Percentiles rank a stretch among this genome's conserved stretches.
Evolutionary conservation across 2,329 filamentous ascomycete species (phyloP).

Genomic region (Sphaerulina musiva): DNA sequence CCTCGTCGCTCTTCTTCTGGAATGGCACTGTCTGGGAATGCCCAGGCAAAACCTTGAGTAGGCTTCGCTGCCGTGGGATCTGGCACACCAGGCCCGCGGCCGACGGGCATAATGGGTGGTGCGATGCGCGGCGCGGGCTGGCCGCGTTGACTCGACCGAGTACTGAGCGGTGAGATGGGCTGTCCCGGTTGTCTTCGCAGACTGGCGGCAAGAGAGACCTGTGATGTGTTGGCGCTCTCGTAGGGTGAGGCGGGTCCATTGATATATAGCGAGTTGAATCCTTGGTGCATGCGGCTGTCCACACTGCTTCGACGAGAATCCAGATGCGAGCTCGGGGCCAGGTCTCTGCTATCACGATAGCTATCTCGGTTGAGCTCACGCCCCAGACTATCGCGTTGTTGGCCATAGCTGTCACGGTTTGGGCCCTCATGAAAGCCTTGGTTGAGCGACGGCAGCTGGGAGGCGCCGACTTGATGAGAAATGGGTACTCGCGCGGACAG

Average conservation of each 20-base stretch:
- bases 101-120: slow-evolving; percentile 64
- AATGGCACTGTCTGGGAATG: slow-evolving; percentile 69
- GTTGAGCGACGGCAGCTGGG: slow-evolving; percentile 51
- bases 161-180: slow-evolving; percentile 42
- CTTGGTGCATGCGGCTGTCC: slow-evolving; percentile 69
- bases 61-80: slow-evolving; percentile 62
- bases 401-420: slow-evolving; percentile 40
- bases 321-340: slow-evolving; percentile 37
- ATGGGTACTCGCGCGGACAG: slow-evolving; percentile 36
- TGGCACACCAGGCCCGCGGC: slow-evolving; percentile 60
- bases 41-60: slow-evolving; percentile 77
- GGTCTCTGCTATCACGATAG: slow-evolving; percentile 37
- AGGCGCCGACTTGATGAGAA: slow-evolving; percentile 30
- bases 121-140: slow-evolving; percentile 55
- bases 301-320: slow-evolving; percentile 69
- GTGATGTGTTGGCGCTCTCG: slow-evolving; percentile 69
- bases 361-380: slow-evolving; percentile 24
- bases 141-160: slow-evolving; percentile 29
- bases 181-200: slow-evolving; percentile 50
- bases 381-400: slow-evolving; percentile 23
- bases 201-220: slow-evolving; percentile 65
- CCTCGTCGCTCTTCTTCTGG: slow-evolving; percentile 41
- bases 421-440: slow-evolving; percentile 42
- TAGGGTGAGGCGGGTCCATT: slow-evolving; percentile 60
- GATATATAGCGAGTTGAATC: slow-evolving; percentile 63